Evolutionary conservation across 345 rosid genomes (phyloP), one percentile per base, ranked within the genome.

Genomic region (Garcia nutans): DNA sequence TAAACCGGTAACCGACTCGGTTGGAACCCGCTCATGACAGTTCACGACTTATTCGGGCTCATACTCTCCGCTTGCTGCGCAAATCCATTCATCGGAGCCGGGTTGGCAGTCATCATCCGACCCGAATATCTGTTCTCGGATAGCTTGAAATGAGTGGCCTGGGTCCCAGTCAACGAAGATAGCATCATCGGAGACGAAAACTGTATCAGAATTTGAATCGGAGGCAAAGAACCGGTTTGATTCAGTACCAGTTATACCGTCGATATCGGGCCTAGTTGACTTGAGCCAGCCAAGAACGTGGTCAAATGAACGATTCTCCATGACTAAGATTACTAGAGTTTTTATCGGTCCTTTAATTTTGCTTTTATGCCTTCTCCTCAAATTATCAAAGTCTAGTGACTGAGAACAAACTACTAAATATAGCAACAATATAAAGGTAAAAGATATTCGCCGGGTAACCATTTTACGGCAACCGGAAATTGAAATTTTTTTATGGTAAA

Each of bases 231-330:
- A 56, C 5, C 79, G 82, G 73, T 93, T 96, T 1, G 90, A 92
- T 59, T 96, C 99, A 4, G 71, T 22, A 10, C 98, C 99, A 7
- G 88, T 79, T 20, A 96, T 79, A 0, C 99, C 99, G 9, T 93
- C 98, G 77, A 96, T 88, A 0, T 92, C 97, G 45, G 99, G 99
- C 68, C 97, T 89, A 84, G 83, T 82, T 11, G 89, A 82, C 76
- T 96, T 96, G 77, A 96, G 93, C 99, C 99, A 96, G 19, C 99
- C 99, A 16, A 95, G 83, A 68, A 93, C 78, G 77, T 95, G 99
- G 79, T 95, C 99, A 72, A 95, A 93, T 70, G 98, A 95, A 72
- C 99, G 98, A 76, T 93, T 96, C 85, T 96, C 99, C 99, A 96
- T 96, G 22, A 96, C 95, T 22, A 96, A 64, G 49, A 96, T 86